Percentiles rank a stretch among this genome's conserved stretches.
Evolutionary conservation across 306 rosid genomes (phyloP).

Genomic region (Pyrus bretschneideri): DNA sequence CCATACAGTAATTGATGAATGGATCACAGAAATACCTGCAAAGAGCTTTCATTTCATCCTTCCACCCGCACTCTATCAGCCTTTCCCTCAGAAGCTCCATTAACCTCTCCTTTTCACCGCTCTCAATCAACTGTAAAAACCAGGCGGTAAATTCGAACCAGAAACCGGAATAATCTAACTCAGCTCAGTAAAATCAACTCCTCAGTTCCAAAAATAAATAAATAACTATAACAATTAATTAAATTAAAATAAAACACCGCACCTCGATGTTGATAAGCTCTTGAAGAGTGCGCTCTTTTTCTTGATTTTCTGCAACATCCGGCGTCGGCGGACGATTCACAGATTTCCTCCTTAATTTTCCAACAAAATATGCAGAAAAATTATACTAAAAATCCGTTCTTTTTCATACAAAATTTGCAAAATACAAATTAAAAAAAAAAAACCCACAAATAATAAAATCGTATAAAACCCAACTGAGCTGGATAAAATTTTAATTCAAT

Average conservation of each 20-base stretch:
- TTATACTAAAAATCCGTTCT: neutral
- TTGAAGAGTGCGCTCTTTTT: slow-evolving; percentile 57
- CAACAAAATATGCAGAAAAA: neutral
- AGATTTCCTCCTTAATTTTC: slow-evolving; percentile 54
- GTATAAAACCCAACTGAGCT: no score
- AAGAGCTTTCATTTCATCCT: slow-evolving; percentile 86
- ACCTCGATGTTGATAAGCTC: slow-evolving; percentile 76
- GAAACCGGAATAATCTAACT: neutral
- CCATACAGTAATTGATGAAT: neutral
- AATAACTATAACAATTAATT: neutral
- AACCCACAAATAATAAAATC: neutral
- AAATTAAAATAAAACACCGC: neutral
- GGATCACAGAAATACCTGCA: slow-evolving; percentile 51
- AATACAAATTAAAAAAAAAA: neutral
- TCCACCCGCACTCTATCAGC: slow-evolving; percentile 94
- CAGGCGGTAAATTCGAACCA: neutral
- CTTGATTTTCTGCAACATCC: slow-evolving; percentile 52
- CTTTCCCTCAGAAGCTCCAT: slow-evolving; percentile 89
- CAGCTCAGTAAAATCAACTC: neutral
- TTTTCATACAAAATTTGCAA: neutral
- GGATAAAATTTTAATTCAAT: no score
- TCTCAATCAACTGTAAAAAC: slow-evolving; percentile 60
- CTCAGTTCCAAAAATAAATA: neutral
- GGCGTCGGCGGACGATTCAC: slow-evolving; percentile 92
- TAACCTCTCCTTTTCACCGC: slow-evolving; percentile 78